Evolutionary conservation across 768 basidiomycete genomes (phyloP), one percentile per base, ranked within the genome.

Genomic region (Agrocybe pediades): DNA sequence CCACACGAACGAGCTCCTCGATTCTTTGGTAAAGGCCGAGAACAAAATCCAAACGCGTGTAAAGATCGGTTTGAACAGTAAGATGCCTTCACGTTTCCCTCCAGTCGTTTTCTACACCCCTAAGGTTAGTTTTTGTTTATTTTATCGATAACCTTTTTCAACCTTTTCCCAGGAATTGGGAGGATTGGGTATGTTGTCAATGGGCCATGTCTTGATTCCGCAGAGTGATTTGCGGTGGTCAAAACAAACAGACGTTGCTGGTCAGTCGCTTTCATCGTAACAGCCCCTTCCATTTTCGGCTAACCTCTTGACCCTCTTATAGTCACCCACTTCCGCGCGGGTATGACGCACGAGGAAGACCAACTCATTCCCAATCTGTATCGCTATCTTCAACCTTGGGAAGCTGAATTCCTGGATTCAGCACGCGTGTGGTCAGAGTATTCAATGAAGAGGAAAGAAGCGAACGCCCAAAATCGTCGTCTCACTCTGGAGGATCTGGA

Each of bases 11-110:
- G 96, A 98, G 71, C 78, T 99, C 17, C 83, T 99, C 45, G 97
- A 98, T 67, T 84, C 94, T 0, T 80, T 98, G 36, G 97, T 99
- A 65, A 99, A 99, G 73, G 94, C 95, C 1, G 96, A 99, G 76
- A 98, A 98, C 83, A 98, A 98, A 80, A 96, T 98, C 43, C 97
- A 99, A 73, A 98, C 95, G 2, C 92, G 97, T 74, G 96, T 99
- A 65, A 98, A 98, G 82, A 98, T 99, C 57, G 97, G 96, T n/a
- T 67, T 97, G 62, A 97, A 98, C 80, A 92, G 90, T 71, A 97
- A 98, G 77, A 98, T 99, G 97, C 97, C 97, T 20, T 97, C 95
- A 3, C 89, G 95, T 81, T 98, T 98, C 84, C 96, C 97, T 52
- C 90, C 96, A 9, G 90, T 92, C 15, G 90, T 95, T 7, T 96